Conservation (phyloP, 371 early-diverging fungal species). For the Phascolomyces articulosus region DNA sequence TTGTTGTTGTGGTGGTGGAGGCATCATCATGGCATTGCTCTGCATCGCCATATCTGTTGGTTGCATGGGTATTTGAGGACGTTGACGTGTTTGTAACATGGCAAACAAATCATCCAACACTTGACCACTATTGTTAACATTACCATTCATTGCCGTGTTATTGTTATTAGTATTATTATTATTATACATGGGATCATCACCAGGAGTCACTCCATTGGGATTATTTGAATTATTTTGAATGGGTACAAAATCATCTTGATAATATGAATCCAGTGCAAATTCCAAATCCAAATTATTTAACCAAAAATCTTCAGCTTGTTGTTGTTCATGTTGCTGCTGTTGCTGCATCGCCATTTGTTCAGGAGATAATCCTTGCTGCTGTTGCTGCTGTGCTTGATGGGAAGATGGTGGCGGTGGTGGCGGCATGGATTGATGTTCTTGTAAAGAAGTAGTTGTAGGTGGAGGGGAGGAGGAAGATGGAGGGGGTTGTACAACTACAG, state of each 20-base stretch:
- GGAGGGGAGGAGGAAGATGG: not conserved
- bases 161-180: not conserved
- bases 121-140: slow-evolving; percentile 18
- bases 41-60: slow-evolving; percentile 5
- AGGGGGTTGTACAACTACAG: not conserved
- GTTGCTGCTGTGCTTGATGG: too few species aligned
- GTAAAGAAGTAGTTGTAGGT: not conserved
- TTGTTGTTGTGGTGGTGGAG: not conserved
- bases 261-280: slow-evolving; percentile 33
- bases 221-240: slow-evolving; percentile 12
- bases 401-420: too few species aligned
- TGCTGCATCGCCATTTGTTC: not conserved
- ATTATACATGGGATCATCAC: slow-evolving; percentile 3
- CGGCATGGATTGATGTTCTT: not conserved
- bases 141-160: not conserved
- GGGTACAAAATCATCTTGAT: slow-evolving; percentile 37
- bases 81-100: slow-evolving; percentile 30
- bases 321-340: slow-evolving; percentile 1
- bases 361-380: not conserved
- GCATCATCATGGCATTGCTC: slow-evolving; percentile 8
- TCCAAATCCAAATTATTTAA: slow-evolving; percentile 19
- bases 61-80: slow-evolving; percentile 30
- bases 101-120: slow-evolving; percentile 32
- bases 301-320: slow-evolving; percentile 9
- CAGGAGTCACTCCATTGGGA: not conserved